Conservation (phyloP, 2,329 filamentous ascomycete species). For the Pseudonectria buxi region DNA sequence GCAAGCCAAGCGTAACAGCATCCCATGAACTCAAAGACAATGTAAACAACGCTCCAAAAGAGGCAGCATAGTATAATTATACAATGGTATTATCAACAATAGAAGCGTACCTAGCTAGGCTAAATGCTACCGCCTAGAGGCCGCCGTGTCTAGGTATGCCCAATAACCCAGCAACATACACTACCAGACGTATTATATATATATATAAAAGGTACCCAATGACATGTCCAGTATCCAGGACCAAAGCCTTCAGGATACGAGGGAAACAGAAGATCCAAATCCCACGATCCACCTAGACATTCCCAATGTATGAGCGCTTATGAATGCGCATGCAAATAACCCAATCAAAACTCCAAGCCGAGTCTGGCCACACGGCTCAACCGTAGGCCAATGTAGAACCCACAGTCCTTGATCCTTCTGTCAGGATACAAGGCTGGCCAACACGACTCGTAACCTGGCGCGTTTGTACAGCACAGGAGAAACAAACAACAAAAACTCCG, state of each 20-base stretch:
- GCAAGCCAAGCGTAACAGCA: too few species aligned
- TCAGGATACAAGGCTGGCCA: conserved; percentile 9
- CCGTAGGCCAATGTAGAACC: conserved; percentile 5
- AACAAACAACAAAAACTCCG: conserved; percentile 29
- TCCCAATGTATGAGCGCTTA: conserved; percentile 10
- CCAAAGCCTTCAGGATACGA: too few species aligned
- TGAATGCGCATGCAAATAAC: conserved; percentile 8
- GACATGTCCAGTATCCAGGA: too few species aligned
- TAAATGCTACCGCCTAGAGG: too few species aligned
- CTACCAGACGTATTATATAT: too few species aligned
- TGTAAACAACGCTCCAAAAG: too few species aligned
- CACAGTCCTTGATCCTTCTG: conserved; percentile 5
- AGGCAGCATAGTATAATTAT: too few species aligned
- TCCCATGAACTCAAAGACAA: too few species aligned
- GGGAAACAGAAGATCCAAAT: neutral
- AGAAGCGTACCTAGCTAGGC: too few species aligned
- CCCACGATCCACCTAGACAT: conserved; percentile 3
- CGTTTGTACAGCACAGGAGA: conserved; percentile 10
- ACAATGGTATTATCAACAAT: conserved; percentile 7
- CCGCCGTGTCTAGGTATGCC: too few species aligned
- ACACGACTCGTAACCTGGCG: conserved; percentile 7
- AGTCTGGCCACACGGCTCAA: conserved; percentile 9
- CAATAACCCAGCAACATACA: too few species aligned
- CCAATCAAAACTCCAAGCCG: conserved; percentile 10
- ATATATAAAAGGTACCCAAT: too few species aligned